Evolutionary conservation across 306 rosid genomes (phyloP).

Genomic region (Pueraria montana): DNA sequence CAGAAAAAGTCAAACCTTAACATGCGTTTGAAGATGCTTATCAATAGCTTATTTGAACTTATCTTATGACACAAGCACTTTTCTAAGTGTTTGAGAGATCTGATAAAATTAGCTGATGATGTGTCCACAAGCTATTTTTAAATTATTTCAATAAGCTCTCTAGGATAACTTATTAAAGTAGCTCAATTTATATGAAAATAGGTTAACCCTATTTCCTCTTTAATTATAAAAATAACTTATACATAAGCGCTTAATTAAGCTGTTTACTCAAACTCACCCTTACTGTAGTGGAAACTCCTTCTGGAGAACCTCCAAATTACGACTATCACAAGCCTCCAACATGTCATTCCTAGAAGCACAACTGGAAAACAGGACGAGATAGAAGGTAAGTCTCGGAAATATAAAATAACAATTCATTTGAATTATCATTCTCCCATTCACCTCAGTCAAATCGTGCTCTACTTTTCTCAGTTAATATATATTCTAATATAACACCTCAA

Average conservation of each 20-base stretch:
- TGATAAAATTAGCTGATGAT: background rate
- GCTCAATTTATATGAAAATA: too few relatives aligned
- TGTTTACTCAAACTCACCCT: conserved; percentile 4
- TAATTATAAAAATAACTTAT: background rate
- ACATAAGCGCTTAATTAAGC: background rate
- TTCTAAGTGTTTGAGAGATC: background rate
- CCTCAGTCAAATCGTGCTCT: background rate
- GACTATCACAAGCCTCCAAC: conserved; percentile 93
- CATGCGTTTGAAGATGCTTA: too few relatives aligned
- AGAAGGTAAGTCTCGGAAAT: background rate
- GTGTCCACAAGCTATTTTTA: background rate
- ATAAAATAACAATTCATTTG: conserved; percentile 13
- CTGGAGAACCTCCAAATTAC: conserved; percentile 91
- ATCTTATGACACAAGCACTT: background rate
- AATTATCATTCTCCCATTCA: conserved; percentile 6
- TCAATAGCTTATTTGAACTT: too few relatives aligned
- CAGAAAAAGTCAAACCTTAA: too few relatives aligned
- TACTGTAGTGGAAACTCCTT: conserved; percentile 89
- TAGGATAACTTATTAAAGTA: too few relatives aligned
- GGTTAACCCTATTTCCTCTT: background rate
- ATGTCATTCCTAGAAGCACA: conserved; percentile 96
- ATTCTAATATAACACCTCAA: conserved; percentile 67
- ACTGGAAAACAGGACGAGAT: conserved; percentile 61
- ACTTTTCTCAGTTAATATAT: background rate
- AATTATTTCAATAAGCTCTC: background rate